phyloP scores from a whole-genome alignment of 352 stramenopile genomes.

The Phytophthora quininea region DNA sequence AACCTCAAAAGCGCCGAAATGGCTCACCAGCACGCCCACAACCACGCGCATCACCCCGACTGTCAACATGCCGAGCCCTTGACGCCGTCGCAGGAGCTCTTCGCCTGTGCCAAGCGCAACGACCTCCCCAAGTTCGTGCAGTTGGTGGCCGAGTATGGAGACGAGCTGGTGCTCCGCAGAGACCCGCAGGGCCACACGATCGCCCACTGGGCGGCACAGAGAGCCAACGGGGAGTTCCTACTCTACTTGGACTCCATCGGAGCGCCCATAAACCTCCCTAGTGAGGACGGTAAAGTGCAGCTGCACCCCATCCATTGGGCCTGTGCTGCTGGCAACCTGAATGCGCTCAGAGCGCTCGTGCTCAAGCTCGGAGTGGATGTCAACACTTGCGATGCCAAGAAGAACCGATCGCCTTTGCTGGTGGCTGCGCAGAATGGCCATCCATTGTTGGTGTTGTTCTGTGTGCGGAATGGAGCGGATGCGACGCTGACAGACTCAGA shows the following conservation, averaged over 20 bases:
- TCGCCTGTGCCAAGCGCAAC: constrained; percentile 64
- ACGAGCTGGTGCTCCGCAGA: constrained; percentile 41
- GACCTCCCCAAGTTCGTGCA: constrained; percentile 60
- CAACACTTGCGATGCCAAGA: constrained; percentile 74
- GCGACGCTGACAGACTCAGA: constrained; percentile 68
- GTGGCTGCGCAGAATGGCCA: constrained; percentile 81
- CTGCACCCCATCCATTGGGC: constrained; percentile 88
- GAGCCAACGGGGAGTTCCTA: constrained; percentile 58
- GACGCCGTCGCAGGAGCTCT: constrained; percentile 68
- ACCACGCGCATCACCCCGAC: constrained; percentile 9
- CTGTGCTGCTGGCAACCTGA: constrained; percentile 75
- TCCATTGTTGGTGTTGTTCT: constrained; percentile 77
- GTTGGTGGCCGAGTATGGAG: constrained; percentile 49
- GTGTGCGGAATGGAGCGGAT: constrained; percentile 75
- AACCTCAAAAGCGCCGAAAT: constrained; percentile 5
- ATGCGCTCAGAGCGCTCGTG: constrained; percentile 63
- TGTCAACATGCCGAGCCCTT: constrained; percentile 23
- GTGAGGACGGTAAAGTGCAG: constrained; percentile 52
- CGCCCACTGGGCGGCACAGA: constrained; percentile 74
- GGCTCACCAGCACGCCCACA: constrained; percentile 9
- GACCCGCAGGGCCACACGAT: constrained; percentile 77
- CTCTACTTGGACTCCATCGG: constrained; percentile 51
- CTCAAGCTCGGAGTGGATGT: constrained; percentile 66
- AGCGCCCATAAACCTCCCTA: constrained; percentile 64
- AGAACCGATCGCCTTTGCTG: constrained; percentile 77